Evolutionary conservation across 2,329 filamentous ascomycete species (phyloP), one percentile per base, ranked within the genome.

Genomic region (Botrytis sinoallii): DNA sequence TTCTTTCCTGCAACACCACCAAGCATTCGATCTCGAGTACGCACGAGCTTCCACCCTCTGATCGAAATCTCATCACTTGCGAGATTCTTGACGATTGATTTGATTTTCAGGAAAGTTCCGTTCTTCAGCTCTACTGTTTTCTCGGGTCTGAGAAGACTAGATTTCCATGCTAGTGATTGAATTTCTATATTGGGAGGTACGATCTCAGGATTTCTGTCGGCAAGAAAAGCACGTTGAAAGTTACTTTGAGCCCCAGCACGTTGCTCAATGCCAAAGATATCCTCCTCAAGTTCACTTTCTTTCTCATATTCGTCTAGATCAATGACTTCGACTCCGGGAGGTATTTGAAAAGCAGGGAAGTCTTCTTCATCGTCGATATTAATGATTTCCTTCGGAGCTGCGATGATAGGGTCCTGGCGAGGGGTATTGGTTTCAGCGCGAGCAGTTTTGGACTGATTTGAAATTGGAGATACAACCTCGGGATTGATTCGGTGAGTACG

Each of bases 91-190:
- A 72, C 32, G 3, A 72, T 57, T 32, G 7, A 18, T 55, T 77
- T 76, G 14, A 88, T 83, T 0, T 81, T 81, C 1, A 88, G 74
- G 69, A 85, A 87, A 2, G 72, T 72, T 1, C 77, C 77, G 38
- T 78, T 71, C 4, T 70, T 16, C 1, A 79, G 57, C 32, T 80
- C 77, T 4, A 79, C 73, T 1, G 75, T 76, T 48, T 78, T 78
- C 1, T 71, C 74, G 1, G 55, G 65, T 12, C 83, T 79, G 29
- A 83, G 74, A 7, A 40, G 40, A 2, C 20, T 57, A 12, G 29
- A 38, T 12, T 72, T 57, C 20, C 52, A 70, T 18, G 68, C 48
- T 10, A 60, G 44, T 4, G 1, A 82, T 77, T 0, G 86, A 85
- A 57, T 77, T 75, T 22, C 87, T 77, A 1, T 77, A 78, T 14